Evolutionary conservation across 805 yeast species (phyloP).

Genomic region (Alloascoidea africana): DNA sequence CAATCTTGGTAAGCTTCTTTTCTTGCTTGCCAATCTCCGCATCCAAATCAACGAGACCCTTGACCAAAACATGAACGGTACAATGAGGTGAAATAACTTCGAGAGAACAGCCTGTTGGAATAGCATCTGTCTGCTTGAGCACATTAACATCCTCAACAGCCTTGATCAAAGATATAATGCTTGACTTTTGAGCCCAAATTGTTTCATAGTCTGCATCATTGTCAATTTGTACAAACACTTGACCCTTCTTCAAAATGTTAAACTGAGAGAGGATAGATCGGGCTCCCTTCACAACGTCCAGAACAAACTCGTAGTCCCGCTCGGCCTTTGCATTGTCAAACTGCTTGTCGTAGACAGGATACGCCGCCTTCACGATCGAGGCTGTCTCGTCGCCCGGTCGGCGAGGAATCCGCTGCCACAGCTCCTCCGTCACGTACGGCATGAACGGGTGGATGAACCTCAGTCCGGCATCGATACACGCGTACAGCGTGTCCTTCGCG

Average conservation of each 20-base stretch:
- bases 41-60: conserved; percentile 89
- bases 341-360: conserved; percentile 50
- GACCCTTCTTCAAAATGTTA: conserved; percentile 76
- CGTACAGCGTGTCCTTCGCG: conserved; percentile 89
- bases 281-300: conserved; percentile 79
- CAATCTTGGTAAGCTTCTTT: conserved; percentile 57
- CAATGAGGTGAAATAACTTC: conserved; percentile 68
- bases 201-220: conserved; percentile 31
- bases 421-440: conserved; percentile 95
- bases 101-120: conserved; percentile 87
- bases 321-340: conserved; percentile 53
- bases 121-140: conserved; percentile 34
- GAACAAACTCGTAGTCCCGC: conserved; percentile 66
- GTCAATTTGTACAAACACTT: conserved; percentile 64
- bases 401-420: conserved; percentile 97
- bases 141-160: conserved; percentile 68
- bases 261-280: conserved; percentile 89
- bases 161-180: conserved; percentile 85
- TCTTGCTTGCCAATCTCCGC: conserved; percentile 75
- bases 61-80: conserved; percentile 80
- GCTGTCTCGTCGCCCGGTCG: conserved; percentile 54
- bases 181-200: conserved; percentile 57
- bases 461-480: conserved; percentile 83
- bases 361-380: conserved; percentile 66
- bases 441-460: conserved; percentile 92